phyloP scores from a whole-genome alignment of 2,329 filamentous ascomycete genomes.

The Fusarium papillatum region DNA sequence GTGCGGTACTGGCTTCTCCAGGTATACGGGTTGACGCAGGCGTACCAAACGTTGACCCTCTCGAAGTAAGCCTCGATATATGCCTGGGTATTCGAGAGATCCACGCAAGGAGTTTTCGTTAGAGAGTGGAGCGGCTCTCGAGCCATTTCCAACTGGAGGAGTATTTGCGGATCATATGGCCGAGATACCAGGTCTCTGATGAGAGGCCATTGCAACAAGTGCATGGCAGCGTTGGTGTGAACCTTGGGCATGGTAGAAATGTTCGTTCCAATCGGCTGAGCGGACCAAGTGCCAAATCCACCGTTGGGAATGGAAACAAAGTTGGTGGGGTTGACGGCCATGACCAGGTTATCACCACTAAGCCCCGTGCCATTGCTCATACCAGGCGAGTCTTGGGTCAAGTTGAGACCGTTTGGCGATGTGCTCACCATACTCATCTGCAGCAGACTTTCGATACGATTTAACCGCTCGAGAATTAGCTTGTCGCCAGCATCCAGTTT shows the following conservation, averaged over 20 bases:
- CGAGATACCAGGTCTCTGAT: constrained; percentile 83
- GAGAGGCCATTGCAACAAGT: constrained; percentile 84
- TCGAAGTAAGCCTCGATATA: constrained; percentile 88
- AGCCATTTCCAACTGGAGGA: constrained; percentile 85
- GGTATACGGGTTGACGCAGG: constrained; percentile 85
- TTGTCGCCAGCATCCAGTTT: constrained; percentile 91
- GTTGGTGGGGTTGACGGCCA: constrained; percentile 55
- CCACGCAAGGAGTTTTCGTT: constrained; percentile 75
- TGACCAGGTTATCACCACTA: constrained; percentile 67
- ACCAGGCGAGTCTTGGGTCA: constrained; percentile 74
- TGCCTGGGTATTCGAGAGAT: constrained; percentile 79
- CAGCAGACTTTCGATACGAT: constrained; percentile 83
- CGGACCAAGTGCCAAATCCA: constrained; percentile 81
- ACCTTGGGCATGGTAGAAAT: constrained; percentile 90
- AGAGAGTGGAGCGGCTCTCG: constrained; percentile 80
- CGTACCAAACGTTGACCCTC: constrained; percentile 87
- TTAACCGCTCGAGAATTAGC: constrained; percentile 83
- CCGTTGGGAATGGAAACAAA: constrained; percentile 71
- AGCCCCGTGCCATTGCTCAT: constrained; percentile 74
- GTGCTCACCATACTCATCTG: constrained; percentile 74
- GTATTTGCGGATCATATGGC: constrained; percentile 84
- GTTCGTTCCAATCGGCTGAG: constrained; percentile 66
- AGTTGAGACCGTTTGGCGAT: constrained; percentile 63
- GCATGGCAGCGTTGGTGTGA: constrained; percentile 84
- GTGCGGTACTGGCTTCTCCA: constrained; percentile 83